A percentile compares a stretch with the other conserved stretches of the same genome.
Evolutionary conservation across 2,329 filamentous ascomycete species (phyloP).

Genomic region (Coniochaeta sp.): DNA sequence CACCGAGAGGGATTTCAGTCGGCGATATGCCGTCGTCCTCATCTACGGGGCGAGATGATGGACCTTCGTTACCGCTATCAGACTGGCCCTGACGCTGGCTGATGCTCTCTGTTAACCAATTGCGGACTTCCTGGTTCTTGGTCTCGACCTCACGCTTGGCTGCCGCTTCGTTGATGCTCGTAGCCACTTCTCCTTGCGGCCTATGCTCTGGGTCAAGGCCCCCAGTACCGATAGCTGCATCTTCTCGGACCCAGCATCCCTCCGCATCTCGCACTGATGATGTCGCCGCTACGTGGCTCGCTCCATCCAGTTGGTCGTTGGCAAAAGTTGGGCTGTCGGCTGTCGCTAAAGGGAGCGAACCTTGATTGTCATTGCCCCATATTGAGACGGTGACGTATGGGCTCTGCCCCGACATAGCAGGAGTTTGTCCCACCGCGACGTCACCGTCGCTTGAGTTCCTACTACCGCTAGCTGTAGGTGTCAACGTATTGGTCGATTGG

Average conservation of each 20-base stretch:
- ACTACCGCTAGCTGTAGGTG: conserved; percentile 42
- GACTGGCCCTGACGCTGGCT: background rate
- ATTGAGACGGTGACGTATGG: conserved; percentile 50
- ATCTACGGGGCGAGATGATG: background rate
- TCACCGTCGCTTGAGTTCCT: conserved; percentile 45
- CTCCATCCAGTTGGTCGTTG: background rate
- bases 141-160: conserved; percentile 33
- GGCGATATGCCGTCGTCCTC: conserved; percentile 28
- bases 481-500: conserved; percentile 32
- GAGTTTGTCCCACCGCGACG: conserved; percentile 25
- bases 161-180: conserved; percentile 42
- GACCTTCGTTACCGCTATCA: background rate
- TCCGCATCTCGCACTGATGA: conserved; percentile 28
- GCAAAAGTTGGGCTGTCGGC: conserved; percentile 3
- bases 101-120: conserved; percentile 35
- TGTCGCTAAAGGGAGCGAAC: conserved; percentile 6
- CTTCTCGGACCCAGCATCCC: conserved; percentile 34
- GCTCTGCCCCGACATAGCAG: conserved; percentile 39
- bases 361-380: conserved; percentile 38
- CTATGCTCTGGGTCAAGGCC: conserved; percentile 43
- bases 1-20: conserved; percentile 36
- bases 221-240: conserved; percentile 31
- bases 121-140: conserved; percentile 41
- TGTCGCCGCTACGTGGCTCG: conserved; percentile 6
- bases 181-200: conserved; percentile 30